Base-by-base conservation (phyloP, 805 yeast species). In the Candida qinlingensis region DNA sequence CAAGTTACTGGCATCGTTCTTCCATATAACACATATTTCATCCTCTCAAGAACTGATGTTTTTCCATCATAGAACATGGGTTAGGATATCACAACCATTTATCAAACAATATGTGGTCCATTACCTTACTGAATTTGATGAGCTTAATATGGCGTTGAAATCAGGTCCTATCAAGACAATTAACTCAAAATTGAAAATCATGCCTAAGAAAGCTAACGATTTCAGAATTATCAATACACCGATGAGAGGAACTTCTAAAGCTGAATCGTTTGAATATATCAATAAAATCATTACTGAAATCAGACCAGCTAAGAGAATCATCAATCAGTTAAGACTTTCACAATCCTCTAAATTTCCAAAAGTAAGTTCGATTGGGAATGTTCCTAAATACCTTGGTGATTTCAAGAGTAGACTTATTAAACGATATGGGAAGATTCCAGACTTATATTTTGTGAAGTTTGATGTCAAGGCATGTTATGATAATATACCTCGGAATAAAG, bases 401-500 rank as follows among this genome's bases (percentile, higher is more conserved):
- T 86, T 71, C 56, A 76, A 72, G 46, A 40, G 45, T 2, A 30
- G 33, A 0, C 53, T 72, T 0, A 6, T 57, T 2, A 31, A 46
- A 4, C 47, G 52, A 8, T 45, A 48, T 37, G 50, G 51, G 13
- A 57, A 60, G 0, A 38, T 73, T 4, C 79, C 79, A 0, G 44
- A 54, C 2, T 53, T 82, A 0, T 76, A 70, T 57, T 76, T 76
- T 12, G 69, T 85, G 28, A 87, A 86, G 55, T 85, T 88, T 63
- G 98, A 91, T 62, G 80, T 87, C 53, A 74, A 73, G 47, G 74
- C 82, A 4, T 89, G 96, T 48, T 91, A 80, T 62, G 97, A 92
- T 58, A 76, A 81, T 3, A 68, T 90, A 13, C 81, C 86, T 12
- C 77, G 75, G 41, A 54, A 57, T 0, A 71, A 70, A 49, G 68